Evolutionary conservation across 208 protist species (phyloP).

Genomic region (Trypanosoma melophagium): DNA sequence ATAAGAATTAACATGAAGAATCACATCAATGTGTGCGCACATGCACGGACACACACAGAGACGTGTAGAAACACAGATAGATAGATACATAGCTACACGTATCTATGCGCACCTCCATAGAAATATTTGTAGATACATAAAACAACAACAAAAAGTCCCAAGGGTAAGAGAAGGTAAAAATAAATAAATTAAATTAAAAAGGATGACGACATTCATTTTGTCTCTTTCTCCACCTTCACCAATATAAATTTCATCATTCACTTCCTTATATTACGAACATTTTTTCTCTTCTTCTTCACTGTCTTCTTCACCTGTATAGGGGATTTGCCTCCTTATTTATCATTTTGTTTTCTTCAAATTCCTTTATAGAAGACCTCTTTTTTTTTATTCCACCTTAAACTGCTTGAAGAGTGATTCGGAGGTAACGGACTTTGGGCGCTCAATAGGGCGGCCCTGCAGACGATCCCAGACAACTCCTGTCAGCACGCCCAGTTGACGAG

Average conservation of each 20-base stretch:
- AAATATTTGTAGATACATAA: too few species aligned
- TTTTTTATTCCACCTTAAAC: slow-evolving; percentile 31
- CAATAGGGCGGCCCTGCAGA: slow-evolving; percentile 93
- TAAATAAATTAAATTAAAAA: too few species aligned
- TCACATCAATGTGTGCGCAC: too few species aligned
- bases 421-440: slow-evolving; percentile 95
- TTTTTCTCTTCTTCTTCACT: neutral
- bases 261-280: too few species aligned
- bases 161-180: too few species aligned
- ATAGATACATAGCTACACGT: too few species aligned
- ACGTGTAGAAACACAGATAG: too few species aligned
- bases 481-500: slow-evolving; percentile 94
- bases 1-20: too few species aligned
- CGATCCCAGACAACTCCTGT: slow-evolving; percentile 94
- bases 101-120: too few species aligned
- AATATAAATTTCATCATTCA: neutral
- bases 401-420: slow-evolving; percentile 80
- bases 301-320: neutral
- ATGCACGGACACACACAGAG: too few species aligned
- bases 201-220: too few species aligned
- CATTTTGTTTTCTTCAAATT: neutral
- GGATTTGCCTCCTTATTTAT: neutral
- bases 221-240: neutral
- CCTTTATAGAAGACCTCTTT: slow-evolving; percentile 5
- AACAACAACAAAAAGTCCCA: too few species aligned